These are phyloP conservation scores for Trichoderma atrobrunneum DNA, from an alignment of 2,329 filamentous ascomycete species.

Conservation along the genomic window DNA sequence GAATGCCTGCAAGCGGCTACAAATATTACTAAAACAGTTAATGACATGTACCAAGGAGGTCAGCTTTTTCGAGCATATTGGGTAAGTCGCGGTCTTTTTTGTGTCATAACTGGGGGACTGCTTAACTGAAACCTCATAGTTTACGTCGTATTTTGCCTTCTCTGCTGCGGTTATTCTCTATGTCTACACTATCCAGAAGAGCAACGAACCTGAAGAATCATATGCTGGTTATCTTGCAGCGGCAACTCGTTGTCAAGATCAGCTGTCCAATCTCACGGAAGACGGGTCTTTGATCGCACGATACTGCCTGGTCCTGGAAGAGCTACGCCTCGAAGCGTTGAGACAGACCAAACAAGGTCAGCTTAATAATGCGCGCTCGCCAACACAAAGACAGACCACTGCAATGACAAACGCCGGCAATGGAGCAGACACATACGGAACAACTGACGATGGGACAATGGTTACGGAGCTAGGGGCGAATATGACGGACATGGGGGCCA, in stretches of 20 bases:
- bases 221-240: background rate
- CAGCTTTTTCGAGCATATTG: slow-evolving; percentile 15
- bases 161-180: slow-evolving; percentile 5
- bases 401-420: background rate
- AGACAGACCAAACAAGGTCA: slow-evolving; percentile 8
- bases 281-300: background rate
- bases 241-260: slow-evolving; percentile 9
- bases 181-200: slow-evolving; percentile 12
- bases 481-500: slow-evolving; percentile 11
- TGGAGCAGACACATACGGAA: background rate
- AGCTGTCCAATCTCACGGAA: slow-evolving; percentile 3
- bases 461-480: background rate
- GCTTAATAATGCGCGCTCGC: background rate
- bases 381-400: background rate
- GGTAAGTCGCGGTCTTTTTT: background rate
- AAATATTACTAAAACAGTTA: slow-evolving; percentile 9
- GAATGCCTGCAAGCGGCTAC: slow-evolving; percentile 3
- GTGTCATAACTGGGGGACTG: background rate
- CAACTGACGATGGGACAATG: background rate
- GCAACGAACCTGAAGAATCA: background rate
- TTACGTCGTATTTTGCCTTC: slow-evolving; percentile 11
- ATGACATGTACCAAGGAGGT: slow-evolving; percentile 9
- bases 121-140: background rate
- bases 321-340: slow-evolving; percentile 4
- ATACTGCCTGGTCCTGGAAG: slow-evolving; percentile 6